Conservation (phyloP, 768 basidiomycete genomes). For the Agrocybe chaxingu region DNA sequence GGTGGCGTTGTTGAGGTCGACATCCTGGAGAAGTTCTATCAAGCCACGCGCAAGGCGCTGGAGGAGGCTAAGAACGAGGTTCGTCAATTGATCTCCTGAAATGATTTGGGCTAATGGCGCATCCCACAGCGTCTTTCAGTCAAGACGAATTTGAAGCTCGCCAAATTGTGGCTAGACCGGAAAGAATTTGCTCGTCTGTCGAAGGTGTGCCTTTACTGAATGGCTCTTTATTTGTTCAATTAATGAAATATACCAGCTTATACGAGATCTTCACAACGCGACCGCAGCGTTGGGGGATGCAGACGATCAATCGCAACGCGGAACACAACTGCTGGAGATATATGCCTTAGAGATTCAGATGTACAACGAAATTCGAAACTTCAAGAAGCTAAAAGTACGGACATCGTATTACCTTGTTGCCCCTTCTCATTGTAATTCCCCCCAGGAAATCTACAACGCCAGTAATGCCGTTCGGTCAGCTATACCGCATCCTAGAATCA, state of each 20-base stretch:
- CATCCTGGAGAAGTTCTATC: conserved; percentile 92
- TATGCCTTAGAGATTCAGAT: conserved; percentile 99
- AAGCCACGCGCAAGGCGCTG: conserved; percentile 84
- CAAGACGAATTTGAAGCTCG: conserved; percentile 95
- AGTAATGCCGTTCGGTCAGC: conserved; percentile 90
- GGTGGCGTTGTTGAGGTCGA: conserved; percentile 78
- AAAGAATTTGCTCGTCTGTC: conserved; percentile 85
- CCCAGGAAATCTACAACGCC: conserved; percentile 95
- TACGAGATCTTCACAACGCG: conserved; percentile 70
- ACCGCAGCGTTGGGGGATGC: conserved; percentile 60
- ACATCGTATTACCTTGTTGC: background rate
- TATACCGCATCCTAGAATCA: conserved; percentile 96
- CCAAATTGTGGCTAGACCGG: conserved; percentile 95
- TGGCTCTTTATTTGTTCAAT: background rate
- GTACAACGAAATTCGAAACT: conserved; percentile 96
- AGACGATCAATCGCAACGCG: conserved; percentile 87
- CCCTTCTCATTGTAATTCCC: background rate
- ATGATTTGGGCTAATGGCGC: background rate
- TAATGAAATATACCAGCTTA: conserved; percentile 45
- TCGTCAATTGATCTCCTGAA: conserved; percentile 14
- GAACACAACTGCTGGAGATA: conserved; percentile 92
- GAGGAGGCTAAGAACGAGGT: conserved; percentile 97
- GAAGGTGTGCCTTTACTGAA: conserved; percentile 46
- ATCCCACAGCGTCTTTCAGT: conserved; percentile 74
- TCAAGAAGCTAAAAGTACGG: conserved; percentile 88